These are phyloP conservation scores for Tricholoma hemisulphureum DNA, from an alignment of 768 basidiomycete species.

Conservation along the genomic window DNA sequence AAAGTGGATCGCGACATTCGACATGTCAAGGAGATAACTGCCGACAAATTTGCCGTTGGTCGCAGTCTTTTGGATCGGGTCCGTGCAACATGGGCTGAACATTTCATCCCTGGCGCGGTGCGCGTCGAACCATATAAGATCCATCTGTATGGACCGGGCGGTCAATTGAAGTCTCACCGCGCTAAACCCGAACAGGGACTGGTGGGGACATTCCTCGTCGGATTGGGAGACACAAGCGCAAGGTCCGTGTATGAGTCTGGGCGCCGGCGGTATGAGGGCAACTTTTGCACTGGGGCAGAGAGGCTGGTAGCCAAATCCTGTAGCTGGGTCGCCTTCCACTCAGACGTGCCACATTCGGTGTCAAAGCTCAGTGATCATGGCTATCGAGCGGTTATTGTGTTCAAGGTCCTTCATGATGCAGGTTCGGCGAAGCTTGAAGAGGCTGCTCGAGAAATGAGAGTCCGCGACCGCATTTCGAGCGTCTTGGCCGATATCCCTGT, in stretches of 20 bases:
- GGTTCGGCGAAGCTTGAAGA: slow-evolving; percentile 5
- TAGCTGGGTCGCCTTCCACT: slow-evolving; percentile 31
- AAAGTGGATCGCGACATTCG: background rate
- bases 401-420: slow-evolving; percentile 26
- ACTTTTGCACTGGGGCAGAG: slow-evolving; percentile 1
- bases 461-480: background rate
- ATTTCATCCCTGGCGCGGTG: slow-evolving; percentile 22
- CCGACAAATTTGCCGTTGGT: slow-evolving; percentile 3
- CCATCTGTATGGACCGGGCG: slow-evolving; percentile 28
- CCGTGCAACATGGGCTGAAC: background rate
- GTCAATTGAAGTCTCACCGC: slow-evolving; percentile 26
- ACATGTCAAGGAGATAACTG: slow-evolving; percentile 6
- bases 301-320: slow-evolving; percentile 5
- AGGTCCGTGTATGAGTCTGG: background rate
- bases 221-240: slow-evolving; percentile 23
- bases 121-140: slow-evolving; percentile 32
- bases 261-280: background rate
- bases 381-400: slow-evolving; percentile 29
- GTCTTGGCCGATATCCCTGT: slow-evolving; percentile 7
- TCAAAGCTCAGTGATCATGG: slow-evolving; percentile 9
- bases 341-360: slow-evolving; percentile 28
- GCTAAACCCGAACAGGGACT: slow-evolving; percentile 28
- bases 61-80: slow-evolving; percentile 2
- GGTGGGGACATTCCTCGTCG: slow-evolving; percentile 32
- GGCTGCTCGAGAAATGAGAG: background rate